Conservation (phyloP, 2,329 filamentous ascomycete species). For the Huntiella bhutanensis region DNA sequence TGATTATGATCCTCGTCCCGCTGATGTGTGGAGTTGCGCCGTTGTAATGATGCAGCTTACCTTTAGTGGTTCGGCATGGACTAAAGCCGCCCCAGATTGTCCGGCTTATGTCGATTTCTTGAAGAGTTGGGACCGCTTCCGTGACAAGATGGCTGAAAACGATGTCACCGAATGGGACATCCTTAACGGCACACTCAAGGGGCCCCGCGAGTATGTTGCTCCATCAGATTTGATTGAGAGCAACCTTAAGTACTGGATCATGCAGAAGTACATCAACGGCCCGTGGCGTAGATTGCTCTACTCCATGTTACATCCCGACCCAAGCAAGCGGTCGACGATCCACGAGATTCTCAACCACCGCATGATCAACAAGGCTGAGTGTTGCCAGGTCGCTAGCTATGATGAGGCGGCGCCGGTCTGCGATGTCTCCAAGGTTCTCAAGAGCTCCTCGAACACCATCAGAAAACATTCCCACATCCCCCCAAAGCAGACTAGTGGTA, state of each 20-base stretch:
- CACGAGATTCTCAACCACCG: slow-evolving; percentile 47
- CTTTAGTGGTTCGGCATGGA: slow-evolving; percentile 57
- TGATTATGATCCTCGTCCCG: slow-evolving; percentile 51
- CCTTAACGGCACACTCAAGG: not conserved
- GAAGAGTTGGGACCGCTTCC: slow-evolving; percentile 50
- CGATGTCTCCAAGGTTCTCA: slow-evolving; percentile 38
- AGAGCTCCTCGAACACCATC: slow-evolving; percentile 34
- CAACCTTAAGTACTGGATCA: not conserved
- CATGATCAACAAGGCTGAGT: slow-evolving; percentile 59
- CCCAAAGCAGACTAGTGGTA: slow-evolving; percentile 27
- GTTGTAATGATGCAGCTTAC: slow-evolving; percentile 66
- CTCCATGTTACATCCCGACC: slow-evolving; percentile 68
- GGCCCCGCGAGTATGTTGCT: not conserved
- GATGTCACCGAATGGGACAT: not conserved
- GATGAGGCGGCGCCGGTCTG: slow-evolving; percentile 33
- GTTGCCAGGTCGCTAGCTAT: slow-evolving; percentile 55
- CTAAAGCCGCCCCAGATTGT: slow-evolving; percentile 38
- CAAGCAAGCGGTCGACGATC: slow-evolving; percentile 50
- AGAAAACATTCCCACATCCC: slow-evolving; percentile 34
- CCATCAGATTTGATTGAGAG: not conserved
- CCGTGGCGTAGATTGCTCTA: slow-evolving; percentile 53
- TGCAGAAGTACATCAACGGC: slow-evolving; percentile 45
- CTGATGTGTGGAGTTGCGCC: slow-evolving; percentile 75
- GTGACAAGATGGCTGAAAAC: slow-evolving; percentile 16
- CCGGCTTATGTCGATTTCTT: slow-evolving; percentile 46